Percentiles rank a stretch among this genome's conserved stretches.
Evolutionary conservation across 495 filamentous ascomycete genomes (phyloP).

Genomic region (Hyphodiscus hymeniophilus): DNA sequence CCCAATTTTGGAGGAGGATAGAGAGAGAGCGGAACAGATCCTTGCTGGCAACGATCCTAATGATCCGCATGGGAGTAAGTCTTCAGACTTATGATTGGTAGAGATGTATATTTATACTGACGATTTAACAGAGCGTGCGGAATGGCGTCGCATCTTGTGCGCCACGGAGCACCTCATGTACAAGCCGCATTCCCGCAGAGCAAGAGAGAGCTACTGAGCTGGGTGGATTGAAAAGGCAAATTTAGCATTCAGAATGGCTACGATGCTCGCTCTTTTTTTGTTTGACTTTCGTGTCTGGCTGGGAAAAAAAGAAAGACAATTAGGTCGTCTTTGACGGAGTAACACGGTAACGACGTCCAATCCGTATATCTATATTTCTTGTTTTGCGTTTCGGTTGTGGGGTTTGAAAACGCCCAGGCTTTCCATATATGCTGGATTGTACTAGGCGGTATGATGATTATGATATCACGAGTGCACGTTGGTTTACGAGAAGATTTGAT

Average conservation of each 20-base stretch:
- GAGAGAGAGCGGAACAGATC: conserved; percentile 7
- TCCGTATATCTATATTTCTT: not conserved
- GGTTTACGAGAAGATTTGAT: no score
- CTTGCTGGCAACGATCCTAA: not conserved
- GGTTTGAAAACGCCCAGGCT: not conserved
- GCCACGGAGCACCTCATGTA: no score
- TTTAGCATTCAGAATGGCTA: no score
- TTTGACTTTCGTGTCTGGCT: not conserved
- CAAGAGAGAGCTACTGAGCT: no score
- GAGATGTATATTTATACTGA: no score
- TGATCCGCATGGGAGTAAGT: not conserved
- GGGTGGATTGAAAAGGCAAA: no score
- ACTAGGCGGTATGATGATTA: not conserved
- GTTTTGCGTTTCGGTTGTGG: not conserved
- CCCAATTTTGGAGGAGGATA: conserved; percentile 5
- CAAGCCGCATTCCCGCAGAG: no score
- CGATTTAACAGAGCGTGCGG: no score
- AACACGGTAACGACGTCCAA: no score
- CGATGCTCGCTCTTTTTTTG: no score
- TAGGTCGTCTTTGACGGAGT: not conserved
- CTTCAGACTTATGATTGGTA: not conserved
- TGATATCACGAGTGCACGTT: not conserved
- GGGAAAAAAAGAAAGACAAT: not conserved
- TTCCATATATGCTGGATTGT: no score
- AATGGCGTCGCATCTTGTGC: no score